Evolutionary conservation across 2,329 filamentous ascomycete genomes (phyloP), one percentile per base, ranked within the genome.

Genomic region (Aspergillus bombycis): DNA sequence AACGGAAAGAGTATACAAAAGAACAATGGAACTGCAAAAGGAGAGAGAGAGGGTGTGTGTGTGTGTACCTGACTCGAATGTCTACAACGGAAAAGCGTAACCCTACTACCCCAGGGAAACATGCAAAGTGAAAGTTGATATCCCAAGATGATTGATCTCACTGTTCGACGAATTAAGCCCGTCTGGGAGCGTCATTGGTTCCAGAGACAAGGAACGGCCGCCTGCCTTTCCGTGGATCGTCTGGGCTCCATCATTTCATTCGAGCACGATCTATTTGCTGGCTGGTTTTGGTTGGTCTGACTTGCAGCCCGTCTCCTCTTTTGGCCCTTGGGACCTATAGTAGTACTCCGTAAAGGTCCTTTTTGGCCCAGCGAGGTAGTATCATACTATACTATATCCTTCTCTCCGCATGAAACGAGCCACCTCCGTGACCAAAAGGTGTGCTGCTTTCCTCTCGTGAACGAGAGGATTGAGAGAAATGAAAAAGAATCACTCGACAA

Each of bases 191-290:
- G 48, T 55, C 61, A 67, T 66, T 66, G 61, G 62, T 56, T 66
- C 61, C 58, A 26, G 61, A 61, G 62, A 67, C 66, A 69, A 67
- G 67, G 66, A 68, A 69, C 64, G 61, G 59, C 65, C 54, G 64
- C 61, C 62, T 62, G 61, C 50, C 52, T 65, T 46, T 69, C 67
- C 65, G 62, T 69, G 67, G 67, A 67, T 69, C 65, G 60, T 57
- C 62, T 61, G 60, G 60, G 46, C 63, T 64, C 63, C 63, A 65
- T 68, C 66, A 52, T 61, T 60, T 56, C 38, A 60, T 50, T 61
- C 58, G 50, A 61, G 54, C 54, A 61, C 62, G 60, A 67, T 62
- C 64, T 60, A 63, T 65, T 68, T 58, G 55, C 50, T 61, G 62
- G 43, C 48, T 46, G 55, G 63, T 19, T 58, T 52, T 62, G 64